Base-by-base conservation (phyloP, 495 filamentous ascomycete species). In the Aspergillus bertholletiae region DNA sequence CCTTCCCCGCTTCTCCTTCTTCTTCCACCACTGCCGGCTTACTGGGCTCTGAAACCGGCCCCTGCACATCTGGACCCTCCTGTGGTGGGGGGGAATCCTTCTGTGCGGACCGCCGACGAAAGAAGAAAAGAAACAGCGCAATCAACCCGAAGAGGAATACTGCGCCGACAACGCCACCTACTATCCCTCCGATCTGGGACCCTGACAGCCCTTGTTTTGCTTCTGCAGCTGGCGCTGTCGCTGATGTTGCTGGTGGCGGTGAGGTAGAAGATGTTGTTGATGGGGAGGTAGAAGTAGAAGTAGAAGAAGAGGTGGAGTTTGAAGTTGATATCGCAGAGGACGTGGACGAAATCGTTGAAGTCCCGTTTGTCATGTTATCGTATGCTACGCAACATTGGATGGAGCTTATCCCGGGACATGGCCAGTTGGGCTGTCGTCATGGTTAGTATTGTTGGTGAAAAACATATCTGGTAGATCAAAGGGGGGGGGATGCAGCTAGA, bases 1-100 rank as follows among this genome's bases (percentile, higher is more conserved):
- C 55, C 35, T 51, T 55, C 46, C n/a, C n/a, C n/a, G n/a, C n/a
- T n/a, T n/a, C n/a, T n/a, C n/a, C n/a, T n/a, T n/a, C n/a, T n/a
- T 56, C 54, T 53, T 39, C 46, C 21, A 53, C 60, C 40, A 49
- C 55, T 45, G 39, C 56, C 20, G 50, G 40, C 5, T 20, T 35
- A 22, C n/a, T 18, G 1, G 13, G 15, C 6, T 9, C 51, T 23
- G n/a, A 18, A 23, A n/a, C n/a, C n/a, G n/a, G n/a, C n/a, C n/a
- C n/a, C n/a, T n/a, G n/a, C n/a, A n/a, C n/a, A n/a, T n/a, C n/a
- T n/a, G n/a, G n/a, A n/a, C n/a, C n/a, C n/a, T n/a, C n/a, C n/a
- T n/a, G n/a, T n/a, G n/a, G n/a, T n/a, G n/a, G n/a, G n/a, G n/a
- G n/a, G n/a, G n/a, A n/a, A n/a, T n/a, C n/a, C n/a, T n/a, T n/a